Base-by-base conservation (phyloP, 108 stramenopile genomes). In the Skeletonema grethae region DNA sequence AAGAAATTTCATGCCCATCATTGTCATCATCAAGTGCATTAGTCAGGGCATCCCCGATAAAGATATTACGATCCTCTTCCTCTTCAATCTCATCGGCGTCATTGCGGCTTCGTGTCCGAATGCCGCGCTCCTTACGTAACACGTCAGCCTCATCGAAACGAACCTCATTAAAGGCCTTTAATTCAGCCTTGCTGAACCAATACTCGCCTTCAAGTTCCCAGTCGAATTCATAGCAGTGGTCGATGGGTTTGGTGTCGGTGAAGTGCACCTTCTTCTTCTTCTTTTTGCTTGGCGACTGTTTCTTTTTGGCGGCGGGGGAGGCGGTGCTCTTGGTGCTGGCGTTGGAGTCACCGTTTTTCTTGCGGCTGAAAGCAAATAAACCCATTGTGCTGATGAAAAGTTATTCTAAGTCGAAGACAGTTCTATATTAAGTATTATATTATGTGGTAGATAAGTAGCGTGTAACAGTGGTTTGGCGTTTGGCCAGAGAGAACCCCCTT, bases 141-240 rank as follows among this genome's bases (percentile, higher is more conserved):
- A 65, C 65, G 32, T 75, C 65, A 65, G 73, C 73, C n/a, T 75
- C 73, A 35, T 75, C 65, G 65, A 66, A 75, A 1, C 73, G 65
- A 11, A 35, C 29, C 35, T 75, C 73, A 30, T 60, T 67, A 45
- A 75, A 58, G 9, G 10, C n/a, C 34, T 75, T 75, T 5, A 75
- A 57, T 25, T 75, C 73, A 16, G 0, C 55, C 11, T 53, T 20
- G 57, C 25, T 45, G 39, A 38, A 75, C 73, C 73, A 75, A 35
- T 65, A 60, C 1, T 18, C 57, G 29, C 31, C 15, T 43, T 75
- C 73, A 18, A 75, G 36, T 12, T 35, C 50, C 73, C 73, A 75
- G 73, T 75, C 65, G 65, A 75, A 75, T 57, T 53, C 50, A 24
- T 75, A 75, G 22, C 39, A 29, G 41, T 48, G 73, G 20, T 39